Evolutionary conservation across 768 basidiomycete species (phyloP).

Genomic region (Porphyrellus cyaneotinctus): DNA sequence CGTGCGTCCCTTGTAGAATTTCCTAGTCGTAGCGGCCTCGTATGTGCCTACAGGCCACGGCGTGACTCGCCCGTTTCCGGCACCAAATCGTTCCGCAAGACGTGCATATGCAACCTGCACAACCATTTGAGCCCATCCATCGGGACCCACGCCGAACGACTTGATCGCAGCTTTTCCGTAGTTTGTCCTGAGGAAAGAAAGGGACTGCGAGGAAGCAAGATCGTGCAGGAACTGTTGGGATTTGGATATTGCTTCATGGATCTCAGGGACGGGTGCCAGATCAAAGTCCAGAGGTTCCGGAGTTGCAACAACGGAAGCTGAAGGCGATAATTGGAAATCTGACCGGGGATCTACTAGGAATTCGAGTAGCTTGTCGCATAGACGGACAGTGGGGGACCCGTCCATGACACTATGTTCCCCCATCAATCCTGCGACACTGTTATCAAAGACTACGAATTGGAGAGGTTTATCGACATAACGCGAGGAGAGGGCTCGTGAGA

Average conservation of each 20-base stretch:
- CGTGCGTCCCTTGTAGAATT: slow-evolving; percentile 85
- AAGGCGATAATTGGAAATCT: slow-evolving; percentile 47
- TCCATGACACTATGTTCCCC: slow-evolving; percentile 95
- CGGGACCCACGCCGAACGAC: slow-evolving; percentile 83
- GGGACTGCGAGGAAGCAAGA: slow-evolving; percentile 59
- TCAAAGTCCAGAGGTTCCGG: slow-evolving; percentile 64
- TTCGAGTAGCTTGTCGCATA: slow-evolving; percentile 67
- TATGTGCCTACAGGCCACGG: slow-evolving; percentile 76
- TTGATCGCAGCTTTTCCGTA: slow-evolving; percentile 91
- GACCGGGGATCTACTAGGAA: slow-evolving; percentile 58
- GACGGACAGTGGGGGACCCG: slow-evolving; percentile 73
- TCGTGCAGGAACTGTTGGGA: slow-evolving; percentile 54
- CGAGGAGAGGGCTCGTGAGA: slow-evolving; percentile 54
- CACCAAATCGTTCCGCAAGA: slow-evolving; percentile 40
- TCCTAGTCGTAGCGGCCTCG: slow-evolving; percentile 88
- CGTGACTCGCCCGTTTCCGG: slow-evolving; percentile 18
- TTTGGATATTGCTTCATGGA: slow-evolving; percentile 44
- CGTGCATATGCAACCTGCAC: slow-evolving; percentile 86
- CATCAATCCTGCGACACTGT: slow-evolving; percentile 78
- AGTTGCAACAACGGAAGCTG: slow-evolving; percentile 11
- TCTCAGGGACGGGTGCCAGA: slow-evolving; percentile 38
- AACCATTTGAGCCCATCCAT: slow-evolving; percentile 92
- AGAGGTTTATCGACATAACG: slow-evolving; percentile 90
- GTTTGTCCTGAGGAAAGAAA: slow-evolving; percentile 58
- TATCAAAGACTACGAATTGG: slow-evolving; percentile 83